Percentiles rank a stretch among this genome's conserved stretches.
Conservation (phyloP, 1,139 yeast species). For the Debaryomyces fabryi region DNA sequence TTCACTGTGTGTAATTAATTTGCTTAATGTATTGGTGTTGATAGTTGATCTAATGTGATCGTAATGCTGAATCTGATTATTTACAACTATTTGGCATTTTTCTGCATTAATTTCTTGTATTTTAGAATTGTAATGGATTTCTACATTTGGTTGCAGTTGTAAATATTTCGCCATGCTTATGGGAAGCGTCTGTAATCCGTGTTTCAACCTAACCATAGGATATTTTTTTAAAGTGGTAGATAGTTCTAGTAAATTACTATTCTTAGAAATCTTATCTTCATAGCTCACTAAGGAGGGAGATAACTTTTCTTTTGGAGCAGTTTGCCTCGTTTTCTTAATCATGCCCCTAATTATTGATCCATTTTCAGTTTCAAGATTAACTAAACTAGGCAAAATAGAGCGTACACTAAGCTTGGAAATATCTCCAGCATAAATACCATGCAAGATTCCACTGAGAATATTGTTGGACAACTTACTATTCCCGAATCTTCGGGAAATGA, state of each 20-base stretch:
- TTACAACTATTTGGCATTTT: conserved; percentile 1
- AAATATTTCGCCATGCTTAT: conserved; percentile 40
- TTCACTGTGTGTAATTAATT: conserved; percentile 18
- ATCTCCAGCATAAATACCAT: conserved; percentile 94
- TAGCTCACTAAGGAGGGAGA: conserved; percentile 29
- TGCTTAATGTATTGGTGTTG: conserved; percentile 39
- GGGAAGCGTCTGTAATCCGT: conserved; percentile 61
- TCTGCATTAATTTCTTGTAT: conserved; percentile 24
- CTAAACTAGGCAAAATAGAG: conserved; percentile 55
- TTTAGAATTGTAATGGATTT: conserved; percentile 29
- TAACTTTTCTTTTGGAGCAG: conserved; percentile 14
- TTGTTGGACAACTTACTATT: conserved; percentile 55
- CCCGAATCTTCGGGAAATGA: conserved; percentile 73
- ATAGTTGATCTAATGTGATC: conserved; percentile 64
- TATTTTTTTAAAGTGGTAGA: conserved; percentile 39
- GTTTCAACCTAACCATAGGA: conserved; percentile 55
- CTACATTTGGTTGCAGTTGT: conserved; percentile 40
- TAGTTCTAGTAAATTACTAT: conserved; percentile 38
- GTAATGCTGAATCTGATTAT: conserved; percentile 21
- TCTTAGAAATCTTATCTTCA: conserved; percentile 36
- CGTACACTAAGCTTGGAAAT: conserved; percentile 64
- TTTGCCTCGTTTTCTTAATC: conserved; percentile 17
- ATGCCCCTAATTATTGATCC: conserved; percentile 57
- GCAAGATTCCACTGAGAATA: conserved; percentile 76
- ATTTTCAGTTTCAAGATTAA: conserved; percentile 56